phyloP scores from a whole-genome alignment of 2,329 filamentous ascomycete species.

The Escovopsis weberi region DNA sequence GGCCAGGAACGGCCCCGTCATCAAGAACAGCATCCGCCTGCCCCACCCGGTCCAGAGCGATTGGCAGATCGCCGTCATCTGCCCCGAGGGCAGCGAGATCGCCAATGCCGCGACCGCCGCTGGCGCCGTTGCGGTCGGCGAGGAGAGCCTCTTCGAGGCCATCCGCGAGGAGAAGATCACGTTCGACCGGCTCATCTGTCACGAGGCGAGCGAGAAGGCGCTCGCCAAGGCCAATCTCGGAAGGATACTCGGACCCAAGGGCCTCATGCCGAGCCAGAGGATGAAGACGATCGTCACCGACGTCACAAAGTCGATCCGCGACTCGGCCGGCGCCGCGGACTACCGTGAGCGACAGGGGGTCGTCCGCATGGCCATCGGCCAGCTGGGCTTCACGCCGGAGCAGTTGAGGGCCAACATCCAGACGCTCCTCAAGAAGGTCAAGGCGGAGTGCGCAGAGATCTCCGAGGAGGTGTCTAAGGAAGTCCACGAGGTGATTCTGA shows the following conservation, averaged over 20 bases:
- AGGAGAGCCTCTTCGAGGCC: conserved; percentile 70
- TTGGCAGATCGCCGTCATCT: conserved; percentile 79
- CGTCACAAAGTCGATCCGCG: conserved; percentile 57
- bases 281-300: conserved; percentile 79
- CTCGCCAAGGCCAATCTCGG: conserved; percentile 72
- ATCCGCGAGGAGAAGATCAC: conserved; percentile 62
- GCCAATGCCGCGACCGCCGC: conserved; percentile 60
- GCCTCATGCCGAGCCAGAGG: conserved; percentile 84
- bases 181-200: conserved; percentile 83
- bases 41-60: conserved; percentile 85
- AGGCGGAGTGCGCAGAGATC: conserved; percentile 62
- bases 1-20: conserved; percentile 68
- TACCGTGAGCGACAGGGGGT: conserved; percentile 80
- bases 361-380: conserved; percentile 78
- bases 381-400: conserved; percentile 77
- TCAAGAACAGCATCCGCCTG: conserved; percentile 77
- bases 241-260: conserved; percentile 70
- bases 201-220: conserved; percentile 60
- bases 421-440: conserved; percentile 59
- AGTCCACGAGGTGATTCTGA: conserved; percentile 55
- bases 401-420: conserved; percentile 76
- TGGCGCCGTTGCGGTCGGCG: conserved; percentile 72
- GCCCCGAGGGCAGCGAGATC: conserved; percentile 61
- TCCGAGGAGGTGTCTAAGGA: conserved; percentile 35
- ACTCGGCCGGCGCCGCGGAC: conserved; percentile 69